phyloP scores from a whole-genome alignment of 139 green algal species.

The Auxenochlorella pyrenoidosa region DNA sequence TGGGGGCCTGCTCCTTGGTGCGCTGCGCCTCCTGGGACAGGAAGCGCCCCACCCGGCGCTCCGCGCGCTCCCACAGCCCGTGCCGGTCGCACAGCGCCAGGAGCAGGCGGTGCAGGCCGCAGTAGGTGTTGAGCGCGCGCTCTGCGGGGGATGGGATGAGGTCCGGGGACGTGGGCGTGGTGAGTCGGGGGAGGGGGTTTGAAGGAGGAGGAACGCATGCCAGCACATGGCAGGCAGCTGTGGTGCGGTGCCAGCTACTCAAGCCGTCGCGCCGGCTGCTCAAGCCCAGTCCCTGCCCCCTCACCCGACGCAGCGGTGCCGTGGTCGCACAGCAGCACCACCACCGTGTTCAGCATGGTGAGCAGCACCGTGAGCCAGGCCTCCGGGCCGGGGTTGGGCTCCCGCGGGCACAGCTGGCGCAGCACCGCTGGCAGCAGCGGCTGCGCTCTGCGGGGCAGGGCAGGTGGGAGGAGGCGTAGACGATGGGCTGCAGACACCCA shows the following conservation, averaged over 20 bases:
- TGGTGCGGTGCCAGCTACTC: no score
- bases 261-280: no score
- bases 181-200: no score
- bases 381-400: background rate
- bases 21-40: background rate
- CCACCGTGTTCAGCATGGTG: constrained; percentile 46
- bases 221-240: background rate
- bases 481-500: no score
- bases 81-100: constrained; percentile 43
- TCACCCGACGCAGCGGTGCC: constrained; percentile 13
- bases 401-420: constrained; percentile 19
- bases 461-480: background rate
- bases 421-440: constrained; percentile 27
- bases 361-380: constrained; percentile 42
- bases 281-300: no score
- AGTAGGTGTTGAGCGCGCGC: constrained; percentile 27
- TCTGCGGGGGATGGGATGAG: background rate
- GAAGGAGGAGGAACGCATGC: background rate
- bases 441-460: constrained; percentile 4
- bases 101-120: constrained; percentile 42
- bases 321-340: constrained; percentile 45
- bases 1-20: constrained; percentile 27
- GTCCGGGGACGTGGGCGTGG: background rate
- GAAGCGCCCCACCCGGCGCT: constrained; percentile 30
- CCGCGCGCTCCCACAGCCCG: constrained; percentile 28